These are phyloP conservation scores for Chrysanthemum makinoi DNA, from an alignment of 129 eudicot genomes.

Conservation along the genomic window DNA sequence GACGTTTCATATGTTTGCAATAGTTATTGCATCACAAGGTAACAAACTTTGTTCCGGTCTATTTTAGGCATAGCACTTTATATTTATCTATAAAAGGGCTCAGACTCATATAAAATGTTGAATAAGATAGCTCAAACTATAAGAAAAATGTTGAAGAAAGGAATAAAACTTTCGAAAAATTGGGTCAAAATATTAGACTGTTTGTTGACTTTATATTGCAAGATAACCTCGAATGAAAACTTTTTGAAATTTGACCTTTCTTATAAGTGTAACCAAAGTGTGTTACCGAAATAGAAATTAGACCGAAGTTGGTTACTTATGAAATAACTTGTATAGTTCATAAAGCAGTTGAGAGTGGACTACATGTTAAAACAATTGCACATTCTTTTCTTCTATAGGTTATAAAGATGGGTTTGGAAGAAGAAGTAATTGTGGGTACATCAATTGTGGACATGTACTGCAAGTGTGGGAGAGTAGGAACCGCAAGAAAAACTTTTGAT, in stretches of 20 bases:
- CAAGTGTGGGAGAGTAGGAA: conserved; percentile 49
- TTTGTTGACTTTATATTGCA: not conserved
- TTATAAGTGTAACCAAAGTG: not conserved
- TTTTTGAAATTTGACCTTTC: not conserved
- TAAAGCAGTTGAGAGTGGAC: not conserved
- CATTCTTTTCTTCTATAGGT: conserved; percentile 23
- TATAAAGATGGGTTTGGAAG: conserved; percentile 49
- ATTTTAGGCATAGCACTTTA: too few species aligned
- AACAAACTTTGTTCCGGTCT: too few species aligned
- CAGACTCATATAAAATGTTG: too few species aligned
- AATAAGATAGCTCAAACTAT: too few species aligned
- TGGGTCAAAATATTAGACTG: not conserved
- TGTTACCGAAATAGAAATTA: not conserved
- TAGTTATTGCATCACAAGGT: not conserved
- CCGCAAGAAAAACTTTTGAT: conserved; percentile 45
- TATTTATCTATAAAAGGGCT: too few species aligned
- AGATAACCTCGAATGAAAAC: not conserved
- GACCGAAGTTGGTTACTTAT: not conserved
- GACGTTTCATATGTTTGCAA: not conserved
- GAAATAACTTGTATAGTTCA: not conserved
- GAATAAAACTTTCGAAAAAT: not conserved
- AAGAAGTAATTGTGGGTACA: conserved; percentile 48
- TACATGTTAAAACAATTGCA: conserved; percentile 6
- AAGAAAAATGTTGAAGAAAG: not conserved
- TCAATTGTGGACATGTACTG: conserved; percentile 57